These are phyloP conservation scores for Linanthus parryae DNA, from an alignment of 148 eudicot species.

Conservation along the genomic window DNA sequence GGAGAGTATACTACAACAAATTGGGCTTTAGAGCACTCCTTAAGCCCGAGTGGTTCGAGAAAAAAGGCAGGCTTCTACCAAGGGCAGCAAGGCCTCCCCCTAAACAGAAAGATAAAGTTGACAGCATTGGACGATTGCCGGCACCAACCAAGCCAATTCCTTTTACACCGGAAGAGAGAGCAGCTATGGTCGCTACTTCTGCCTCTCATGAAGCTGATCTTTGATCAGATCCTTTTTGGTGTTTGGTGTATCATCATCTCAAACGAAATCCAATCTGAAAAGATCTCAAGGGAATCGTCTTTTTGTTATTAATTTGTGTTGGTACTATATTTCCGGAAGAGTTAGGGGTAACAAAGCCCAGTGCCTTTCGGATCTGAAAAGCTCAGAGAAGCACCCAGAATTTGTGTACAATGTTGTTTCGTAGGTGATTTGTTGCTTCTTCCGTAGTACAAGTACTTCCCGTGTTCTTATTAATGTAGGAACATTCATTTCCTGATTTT, in stretches of 20 bases:
- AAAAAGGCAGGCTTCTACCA: conserved; percentile 87
- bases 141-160: conserved; percentile 87
- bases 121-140: conserved; percentile 91
- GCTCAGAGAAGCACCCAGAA: too few species aligned
- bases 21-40: conserved; percentile 83
- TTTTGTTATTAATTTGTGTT: too few species aligned
- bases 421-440: too few species aligned
- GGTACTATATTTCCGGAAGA: too few species aligned
- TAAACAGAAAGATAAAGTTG: conserved; percentile 75
- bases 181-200: conserved; percentile 16
- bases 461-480: too few species aligned
- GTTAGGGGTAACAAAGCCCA: too few species aligned
- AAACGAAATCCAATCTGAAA: too few species aligned
- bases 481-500: too few species aligned
- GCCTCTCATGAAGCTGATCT: conserved; percentile 12
- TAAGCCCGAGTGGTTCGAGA: conserved; percentile 94
- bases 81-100: conserved; percentile 90
- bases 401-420: too few species aligned
- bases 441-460: too few species aligned
- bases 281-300: too few species aligned
- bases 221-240: background rate
- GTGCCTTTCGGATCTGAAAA: too few species aligned
- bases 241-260: conserved; percentile 4
- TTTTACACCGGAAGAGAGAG: conserved; percentile 41
- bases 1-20: conserved; percentile 86